These are phyloP conservation scores for Platanthera guangdongensis DNA, from an alignment of 106 monocot species.

Conservation along the genomic window DNA sequence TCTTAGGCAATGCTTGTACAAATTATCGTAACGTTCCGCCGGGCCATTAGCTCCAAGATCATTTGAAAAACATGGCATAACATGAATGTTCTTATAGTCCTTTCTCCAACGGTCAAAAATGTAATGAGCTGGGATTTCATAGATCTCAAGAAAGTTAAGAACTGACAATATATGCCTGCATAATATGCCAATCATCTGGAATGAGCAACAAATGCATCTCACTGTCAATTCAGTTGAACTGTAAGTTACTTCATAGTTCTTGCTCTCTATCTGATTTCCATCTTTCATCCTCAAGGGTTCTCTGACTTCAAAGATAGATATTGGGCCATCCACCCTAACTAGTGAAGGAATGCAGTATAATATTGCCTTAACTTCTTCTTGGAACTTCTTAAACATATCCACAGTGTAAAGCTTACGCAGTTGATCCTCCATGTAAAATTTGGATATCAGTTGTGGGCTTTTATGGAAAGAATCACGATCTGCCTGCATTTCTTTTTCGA, in stretches of 20 bases:
- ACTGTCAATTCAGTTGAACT: conserved; percentile 24
- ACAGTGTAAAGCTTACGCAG: conserved; percentile 41
- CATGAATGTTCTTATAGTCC: conserved; percentile 27
- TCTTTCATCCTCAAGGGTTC: conserved; percentile 35
- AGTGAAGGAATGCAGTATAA: conserved; percentile 38
- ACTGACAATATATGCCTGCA: conserved; percentile 41
- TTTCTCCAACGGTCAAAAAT: conserved; percentile 41
- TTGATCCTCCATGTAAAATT: conserved; percentile 57
- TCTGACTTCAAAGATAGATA: conserved; percentile 39
- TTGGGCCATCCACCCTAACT: conserved; percentile 30
- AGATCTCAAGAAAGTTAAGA: conserved; percentile 35
- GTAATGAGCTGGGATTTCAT: conserved; percentile 40
- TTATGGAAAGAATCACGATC: conserved; percentile 42
- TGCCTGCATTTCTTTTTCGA: conserved; percentile 39
- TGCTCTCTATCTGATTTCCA: conserved; percentile 37
- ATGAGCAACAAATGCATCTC: conserved; percentile 31
- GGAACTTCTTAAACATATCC: conserved; percentile 52
- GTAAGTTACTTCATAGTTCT: conserved; percentile 40
- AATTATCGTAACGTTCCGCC: conserved; percentile 29
- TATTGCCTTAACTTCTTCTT: conserved; percentile 53
- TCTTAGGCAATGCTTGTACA: conserved; percentile 30
- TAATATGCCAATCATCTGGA: conserved; percentile 37
- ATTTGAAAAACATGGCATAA: conserved; percentile 18
- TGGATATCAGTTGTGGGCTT: conserved; percentile 39
- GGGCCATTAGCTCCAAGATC: conserved; percentile 29